These are phyloP conservation scores for Epicoccum sorghinum DNA, from an alignment of 2,329 filamentous ascomycete genomes.

Conservation along the genomic window DNA sequence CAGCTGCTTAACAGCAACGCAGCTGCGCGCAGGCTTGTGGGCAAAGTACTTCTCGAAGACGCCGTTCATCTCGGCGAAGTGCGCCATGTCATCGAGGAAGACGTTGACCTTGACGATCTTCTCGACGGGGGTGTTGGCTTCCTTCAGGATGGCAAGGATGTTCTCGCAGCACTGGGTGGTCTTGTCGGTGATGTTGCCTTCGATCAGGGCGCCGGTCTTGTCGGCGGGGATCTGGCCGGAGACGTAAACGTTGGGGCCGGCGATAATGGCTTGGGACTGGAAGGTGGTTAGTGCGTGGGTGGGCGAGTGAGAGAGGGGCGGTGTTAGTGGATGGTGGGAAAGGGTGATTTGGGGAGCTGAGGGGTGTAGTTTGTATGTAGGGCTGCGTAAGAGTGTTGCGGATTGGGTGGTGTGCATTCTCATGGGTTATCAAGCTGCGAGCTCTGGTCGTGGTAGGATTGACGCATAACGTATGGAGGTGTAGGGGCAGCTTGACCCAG, in stretches of 20 bases:
- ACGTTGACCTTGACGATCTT: slow-evolving; percentile 83
- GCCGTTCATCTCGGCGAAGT: slow-evolving; percentile 86
- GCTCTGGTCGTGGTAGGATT: too few species aligned
- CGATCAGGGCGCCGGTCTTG: slow-evolving; percentile 63
- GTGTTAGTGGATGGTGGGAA: neutral
- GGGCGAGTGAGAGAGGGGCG: neutral
- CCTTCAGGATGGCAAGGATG: slow-evolving; percentile 80
- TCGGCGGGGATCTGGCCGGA: slow-evolving; percentile 80
- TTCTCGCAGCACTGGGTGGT: slow-evolving; percentile 77
- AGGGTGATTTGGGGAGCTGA: too few species aligned
- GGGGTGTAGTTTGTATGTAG: too few species aligned
- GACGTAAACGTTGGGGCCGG: slow-evolving; percentile 71
- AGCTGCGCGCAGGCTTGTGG: slow-evolving; percentile 86
- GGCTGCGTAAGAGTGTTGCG: too few species aligned
- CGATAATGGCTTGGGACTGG: slow-evolving; percentile 66
- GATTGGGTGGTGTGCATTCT: too few species aligned
- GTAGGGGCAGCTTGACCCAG: neutral
- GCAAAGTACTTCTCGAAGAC: slow-evolving; percentile 83
- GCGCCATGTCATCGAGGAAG: slow-evolving; percentile 88
- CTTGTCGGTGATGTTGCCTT: slow-evolving; percentile 70
- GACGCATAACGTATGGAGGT: too few species aligned
- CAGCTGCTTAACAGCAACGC: slow-evolving; percentile 86
- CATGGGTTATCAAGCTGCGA: too few species aligned
- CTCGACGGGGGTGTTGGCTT: slow-evolving; percentile 76
- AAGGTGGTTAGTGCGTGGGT: neutral